Evolutionary conservation across 306 rosid species (phyloP).

Genomic region (Pyrus communis): DNA sequence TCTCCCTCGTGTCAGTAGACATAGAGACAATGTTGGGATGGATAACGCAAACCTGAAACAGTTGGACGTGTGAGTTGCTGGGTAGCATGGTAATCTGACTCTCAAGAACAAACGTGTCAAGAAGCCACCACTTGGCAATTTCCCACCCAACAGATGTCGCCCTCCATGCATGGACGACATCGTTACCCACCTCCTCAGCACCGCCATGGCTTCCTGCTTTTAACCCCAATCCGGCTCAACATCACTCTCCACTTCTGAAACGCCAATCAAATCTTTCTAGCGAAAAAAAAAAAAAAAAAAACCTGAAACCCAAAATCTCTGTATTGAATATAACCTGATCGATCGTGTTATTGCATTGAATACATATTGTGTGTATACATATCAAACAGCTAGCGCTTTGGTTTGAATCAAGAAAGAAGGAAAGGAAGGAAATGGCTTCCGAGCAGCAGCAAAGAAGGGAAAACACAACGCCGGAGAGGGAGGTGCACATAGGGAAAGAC

Average conservation of each 20-base stretch:
- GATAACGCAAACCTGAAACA: neutral
- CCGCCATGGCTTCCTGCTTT: conserved; percentile 27
- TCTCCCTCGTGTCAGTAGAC: conserved; percentile 15
- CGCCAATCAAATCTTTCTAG: neutral
- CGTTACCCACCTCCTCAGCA: neutral
- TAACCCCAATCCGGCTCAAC: neutral
- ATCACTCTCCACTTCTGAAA: neutral
- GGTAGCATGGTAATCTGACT: conserved; percentile 9
- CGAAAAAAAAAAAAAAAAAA: too few relatives aligned
- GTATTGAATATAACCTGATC: neutral
- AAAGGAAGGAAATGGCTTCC: conserved; percentile 39
- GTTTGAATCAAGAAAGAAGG: neutral
- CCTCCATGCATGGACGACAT: conserved; percentile 33
- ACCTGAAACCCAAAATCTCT: neutral
- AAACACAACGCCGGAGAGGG: conserved; percentile 32
- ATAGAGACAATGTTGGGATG: too few relatives aligned
- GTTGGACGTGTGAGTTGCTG: conserved; percentile 2
- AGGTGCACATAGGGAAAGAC: conserved; percentile 28
- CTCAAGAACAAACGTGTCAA: neutral
- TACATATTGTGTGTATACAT: too few relatives aligned
- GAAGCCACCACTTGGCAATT: conserved; percentile 35
- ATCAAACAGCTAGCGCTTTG: neutral
- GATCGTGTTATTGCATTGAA: too few relatives aligned
- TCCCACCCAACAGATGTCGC: conserved; percentile 28
- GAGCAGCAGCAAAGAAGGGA: conserved; percentile 52